Conservation (phyloP, 164 flowering plant species). For the Houttuynia cordata region DNA sequence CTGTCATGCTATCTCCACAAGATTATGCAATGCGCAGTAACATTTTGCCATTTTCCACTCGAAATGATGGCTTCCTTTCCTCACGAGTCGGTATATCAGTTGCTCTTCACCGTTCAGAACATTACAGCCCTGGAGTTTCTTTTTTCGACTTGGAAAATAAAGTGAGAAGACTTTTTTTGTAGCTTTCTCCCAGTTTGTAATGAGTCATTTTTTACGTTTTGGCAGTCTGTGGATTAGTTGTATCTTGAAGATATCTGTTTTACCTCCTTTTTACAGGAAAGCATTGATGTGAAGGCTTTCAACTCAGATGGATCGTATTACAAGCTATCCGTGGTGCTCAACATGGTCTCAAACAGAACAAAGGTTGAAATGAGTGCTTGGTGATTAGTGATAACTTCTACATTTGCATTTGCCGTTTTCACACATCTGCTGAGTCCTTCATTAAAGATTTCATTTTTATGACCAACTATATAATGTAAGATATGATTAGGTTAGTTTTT, state of each 20-base stretch:
- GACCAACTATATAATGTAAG: too few species aligned
- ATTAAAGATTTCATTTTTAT: too few species aligned
- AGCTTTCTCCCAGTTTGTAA: not conserved
- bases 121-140: slow-evolving; percentile 79
- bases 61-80: slow-evolving; percentile 58
- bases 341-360: slow-evolving; percentile 90
- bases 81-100: slow-evolving; percentile 80
- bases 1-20: slow-evolving; percentile 94
- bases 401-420: not conserved
- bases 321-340: slow-evolving; percentile 75
- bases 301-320: slow-evolving; percentile 73
- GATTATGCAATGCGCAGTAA: slow-evolving; percentile 63
- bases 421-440: too few species aligned
- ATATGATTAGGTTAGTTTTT: too few species aligned
- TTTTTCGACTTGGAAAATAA: slow-evolving; percentile 92
- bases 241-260: not conserved
- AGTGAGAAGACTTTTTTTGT: slow-evolving; percentile 27
- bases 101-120: slow-evolving; percentile 53
- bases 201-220: not conserved
- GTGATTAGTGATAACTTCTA: not conserved
- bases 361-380: slow-evolving; percentile 39
- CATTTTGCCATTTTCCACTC: slow-evolving; percentile 44
- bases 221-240: not conserved
- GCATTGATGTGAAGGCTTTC: slow-evolving; percentile 75
- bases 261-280: slow-evolving; percentile 38